These are phyloP conservation scores for Calendula officinalis DNA, from an alignment of 129 eudicot genomes.

Conservation along the genomic window DNA sequence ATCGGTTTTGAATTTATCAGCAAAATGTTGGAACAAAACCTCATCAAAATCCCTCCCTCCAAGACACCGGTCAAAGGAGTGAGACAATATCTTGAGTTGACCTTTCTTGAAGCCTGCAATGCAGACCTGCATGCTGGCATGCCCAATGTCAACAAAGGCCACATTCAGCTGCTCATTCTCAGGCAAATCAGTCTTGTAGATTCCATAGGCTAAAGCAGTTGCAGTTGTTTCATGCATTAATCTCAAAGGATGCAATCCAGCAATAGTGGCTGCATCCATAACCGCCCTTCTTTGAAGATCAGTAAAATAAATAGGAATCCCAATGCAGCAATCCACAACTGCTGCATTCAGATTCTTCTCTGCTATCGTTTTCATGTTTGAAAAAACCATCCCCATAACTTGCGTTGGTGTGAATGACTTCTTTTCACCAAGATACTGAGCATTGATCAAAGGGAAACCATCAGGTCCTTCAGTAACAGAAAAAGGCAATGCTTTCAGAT, in stretches of 20 bases:
- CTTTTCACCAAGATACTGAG: slow-evolving; percentile 57
- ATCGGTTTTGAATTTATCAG: slow-evolving; percentile 62
- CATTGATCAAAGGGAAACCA: slow-evolving; percentile 71
- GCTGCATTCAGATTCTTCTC: slow-evolving; percentile 70
- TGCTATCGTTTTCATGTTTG: slow-evolving; percentile 65
- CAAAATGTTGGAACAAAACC: slow-evolving; percentile 62
- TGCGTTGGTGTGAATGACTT: slow-evolving; percentile 73
- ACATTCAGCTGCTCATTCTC: slow-evolving; percentile 67
- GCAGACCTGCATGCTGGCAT: slow-evolving; percentile 82
- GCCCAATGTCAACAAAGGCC: slow-evolving; percentile 77
- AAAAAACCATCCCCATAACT: slow-evolving; percentile 66
- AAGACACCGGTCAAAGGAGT: slow-evolving; percentile 59
- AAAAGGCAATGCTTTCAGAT: slow-evolving; percentile 62
- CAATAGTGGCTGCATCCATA: slow-evolving; percentile 70
- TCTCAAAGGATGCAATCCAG: slow-evolving; percentile 68
- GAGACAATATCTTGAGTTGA: slow-evolving; percentile 66
- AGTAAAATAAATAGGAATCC: slow-evolving; percentile 75
- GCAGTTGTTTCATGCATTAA: slow-evolving; percentile 82
- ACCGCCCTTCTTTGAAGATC: slow-evolving; percentile 79
- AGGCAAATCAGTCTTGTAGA: slow-evolving; percentile 75
- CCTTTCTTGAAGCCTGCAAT: slow-evolving; percentile 80
- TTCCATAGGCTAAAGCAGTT: slow-evolving; percentile 81
- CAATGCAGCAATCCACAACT: slow-evolving; percentile 82
- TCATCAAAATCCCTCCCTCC: slow-evolving; percentile 88
- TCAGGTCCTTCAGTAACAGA: slow-evolving; percentile 69